Evolutionary conservation across 1,284 basidiomycete species (phyloP).

Genomic region (Leccinum griseonigrum): DNA sequence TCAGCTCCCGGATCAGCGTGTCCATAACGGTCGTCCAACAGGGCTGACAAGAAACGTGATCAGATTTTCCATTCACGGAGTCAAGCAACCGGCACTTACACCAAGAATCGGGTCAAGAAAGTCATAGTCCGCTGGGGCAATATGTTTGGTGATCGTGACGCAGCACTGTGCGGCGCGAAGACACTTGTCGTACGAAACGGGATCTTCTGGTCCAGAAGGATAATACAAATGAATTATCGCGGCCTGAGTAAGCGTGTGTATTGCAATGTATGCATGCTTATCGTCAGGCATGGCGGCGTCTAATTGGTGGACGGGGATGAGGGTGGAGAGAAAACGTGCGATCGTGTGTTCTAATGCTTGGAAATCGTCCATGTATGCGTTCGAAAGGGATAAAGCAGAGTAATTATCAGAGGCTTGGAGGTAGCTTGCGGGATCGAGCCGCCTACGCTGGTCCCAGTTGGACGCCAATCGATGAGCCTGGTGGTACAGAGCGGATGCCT

Average conservation of each 20-base stretch:
- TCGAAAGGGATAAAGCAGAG: slow-evolving; percentile 43
- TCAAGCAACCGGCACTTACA: slow-evolving; percentile 41
- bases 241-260: slow-evolving; percentile 64
- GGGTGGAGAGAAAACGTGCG: slow-evolving; percentile 55
- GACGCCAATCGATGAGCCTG: slow-evolving; percentile 59
- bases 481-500: slow-evolving; percentile 72
- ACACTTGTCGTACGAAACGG: slow-evolving; percentile 61
- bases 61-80: slow-evolving; percentile 5
- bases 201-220: slow-evolving; percentile 58
- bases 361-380: slow-evolving; percentile 54
- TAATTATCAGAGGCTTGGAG: slow-evolving; percentile 18
- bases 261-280: slow-evolving; percentile 54
- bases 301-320: slow-evolving; percentile 64
- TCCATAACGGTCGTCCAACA: slow-evolving; percentile 71
- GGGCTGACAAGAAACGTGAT: slow-evolving; percentile 40
- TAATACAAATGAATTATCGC: slow-evolving; percentile 68
- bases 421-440: slow-evolving; percentile 13
- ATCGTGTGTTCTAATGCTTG: slow-evolving; percentile 61
- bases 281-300: slow-evolving; percentile 55
- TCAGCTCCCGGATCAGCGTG: slow-evolving; percentile 60
- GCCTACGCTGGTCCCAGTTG: slow-evolving; percentile 59
- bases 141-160: slow-evolving; percentile 56
- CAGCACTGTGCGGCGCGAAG: slow-evolving; percentile 57
- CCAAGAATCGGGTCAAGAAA: slow-evolving; percentile 73
- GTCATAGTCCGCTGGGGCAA: slow-evolving; percentile 60